Conservation (phyloP, 2,329 filamentous ascomycete genomes). For the Venturiaceae sp. region DNA sequence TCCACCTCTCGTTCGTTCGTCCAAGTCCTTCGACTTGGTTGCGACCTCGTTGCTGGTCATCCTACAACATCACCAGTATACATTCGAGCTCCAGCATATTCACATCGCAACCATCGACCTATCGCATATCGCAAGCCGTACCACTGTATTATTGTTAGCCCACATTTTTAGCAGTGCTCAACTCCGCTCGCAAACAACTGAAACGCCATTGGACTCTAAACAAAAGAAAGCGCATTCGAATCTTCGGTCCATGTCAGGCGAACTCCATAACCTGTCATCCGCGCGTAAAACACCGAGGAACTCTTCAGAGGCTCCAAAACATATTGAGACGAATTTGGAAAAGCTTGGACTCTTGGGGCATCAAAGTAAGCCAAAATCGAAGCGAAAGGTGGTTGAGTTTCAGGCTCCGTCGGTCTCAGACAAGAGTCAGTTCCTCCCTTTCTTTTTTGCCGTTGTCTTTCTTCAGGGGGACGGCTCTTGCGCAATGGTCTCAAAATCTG, state of each 20-base stretch:
- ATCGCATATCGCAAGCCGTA: neutral
- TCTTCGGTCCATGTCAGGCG: constrained; percentile 8
- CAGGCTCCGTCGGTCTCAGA: constrained; percentile 17
- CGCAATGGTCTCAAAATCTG: constrained; percentile 20
- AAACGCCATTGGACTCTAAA: neutral
- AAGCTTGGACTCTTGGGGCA: constrained; percentile 21
- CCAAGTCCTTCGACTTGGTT: neutral
- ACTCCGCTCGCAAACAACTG: neutral
- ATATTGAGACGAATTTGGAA: constrained; percentile 23
- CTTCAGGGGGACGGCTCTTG: constrained; percentile 15
- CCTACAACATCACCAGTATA: neutral
- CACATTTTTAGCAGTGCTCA: neutral
- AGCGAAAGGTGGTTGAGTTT: constrained; percentile 25
- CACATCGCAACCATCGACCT: neutral
- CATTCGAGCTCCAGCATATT: neutral
- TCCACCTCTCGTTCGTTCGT: neutral
- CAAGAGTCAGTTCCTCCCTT: constrained; percentile 19
- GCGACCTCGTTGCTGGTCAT: neutral
- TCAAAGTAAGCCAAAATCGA: constrained; percentile 14
- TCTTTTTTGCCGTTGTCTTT: constrained; percentile 14
- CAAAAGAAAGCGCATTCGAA: neutral
- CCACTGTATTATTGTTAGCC: neutral
- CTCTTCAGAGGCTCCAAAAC: constrained; percentile 3
- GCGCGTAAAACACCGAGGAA: constrained; percentile 2
- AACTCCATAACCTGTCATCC: neutral